Base-by-base conservation (phyloP, 2,329 filamentous ascomycete genomes). In the Tolypocladium cylindrosporum region DNA sequence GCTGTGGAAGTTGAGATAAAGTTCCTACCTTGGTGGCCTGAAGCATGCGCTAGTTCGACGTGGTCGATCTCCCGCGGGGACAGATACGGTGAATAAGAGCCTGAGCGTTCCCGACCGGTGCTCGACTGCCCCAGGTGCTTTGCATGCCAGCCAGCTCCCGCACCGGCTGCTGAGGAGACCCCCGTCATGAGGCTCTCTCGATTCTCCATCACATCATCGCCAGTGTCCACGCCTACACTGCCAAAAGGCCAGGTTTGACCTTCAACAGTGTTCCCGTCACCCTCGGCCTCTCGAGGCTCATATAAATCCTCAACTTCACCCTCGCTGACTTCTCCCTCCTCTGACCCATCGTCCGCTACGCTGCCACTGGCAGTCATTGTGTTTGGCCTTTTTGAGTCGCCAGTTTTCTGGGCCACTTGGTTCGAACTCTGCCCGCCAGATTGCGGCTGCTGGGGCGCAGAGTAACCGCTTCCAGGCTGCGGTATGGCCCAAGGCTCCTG, bases 301-400 rank as follows among this genome's bases (percentile, higher is more conserved):
- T 84, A 84, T 2, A 79, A 65, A 63, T 84, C 80, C 55, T 84
- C 80, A 54, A 80, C 77, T 64, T 87, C 85, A 21, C 79, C 82
- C 64, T 93, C 90, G 61, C 84, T 89, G 37, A 94, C 70, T 69
- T 95, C 90, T 19, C 88, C 89, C 65, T 95, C 90, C 66, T 94
- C 89, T 53, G 66, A 63, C 42, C 66, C 65, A 8, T 63, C 62
- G 37, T 61, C 60, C 11, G 40, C 55, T 6, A n/a, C 36, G 8
- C 41, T 51, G 8, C 37, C 40, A 37, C 56, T 57, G 34, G 57
- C 59, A 34, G 42, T 60, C 21, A 57, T 53, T n/a, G 59, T 55
- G 34, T 57, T 52, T 16, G 54, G 11, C 7, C 3, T 51, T 6
- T 21, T 54, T 24, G 31, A 14, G 31, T 40, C 24, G 14, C 19